These are phyloP conservation scores for Penicillium cinerascens DNA, from an alignment of 495 filamentous ascomycete species.

Conservation along the genomic window DNA sequence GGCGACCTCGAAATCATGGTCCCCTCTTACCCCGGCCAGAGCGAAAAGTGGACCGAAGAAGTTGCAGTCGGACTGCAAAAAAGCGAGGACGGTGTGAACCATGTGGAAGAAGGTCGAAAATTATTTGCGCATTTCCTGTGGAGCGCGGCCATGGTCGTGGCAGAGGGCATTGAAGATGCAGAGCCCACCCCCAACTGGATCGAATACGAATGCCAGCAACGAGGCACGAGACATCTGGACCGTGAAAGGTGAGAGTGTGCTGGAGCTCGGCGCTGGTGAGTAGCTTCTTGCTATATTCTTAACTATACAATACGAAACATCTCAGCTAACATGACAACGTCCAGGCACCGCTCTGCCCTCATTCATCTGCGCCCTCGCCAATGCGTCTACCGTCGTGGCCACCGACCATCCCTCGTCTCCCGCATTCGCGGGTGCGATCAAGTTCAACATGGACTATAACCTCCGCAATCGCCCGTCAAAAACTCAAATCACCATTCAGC, in stretches of 20 bases:
- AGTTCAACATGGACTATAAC: constrained; percentile 58
- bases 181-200: too few species aligned
- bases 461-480: constrained; percentile 27
- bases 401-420: constrained; percentile 77
- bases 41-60: constrained; percentile 17
- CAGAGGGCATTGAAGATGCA: constrained; percentile 66
- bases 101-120: constrained; percentile 50
- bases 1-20: constrained; percentile 48
- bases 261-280: constrained; percentile 62
- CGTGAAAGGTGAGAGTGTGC: constrained; percentile 49
- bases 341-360: constrained; percentile 72
- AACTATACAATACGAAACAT: background rate
- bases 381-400: constrained; percentile 59
- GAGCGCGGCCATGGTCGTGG: constrained; percentile 74
- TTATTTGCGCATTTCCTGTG: constrained; percentile 84
- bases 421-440: constrained; percentile 57
- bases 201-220: too few species aligned
- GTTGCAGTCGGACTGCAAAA: constrained; percentile 16
- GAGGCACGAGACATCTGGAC: too few species aligned
- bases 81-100: constrained; percentile 11
- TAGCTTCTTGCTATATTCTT: constrained; percentile 6
- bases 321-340: background rate
- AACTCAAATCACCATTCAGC: constrained; percentile 43
- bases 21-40: constrained; percentile 35
- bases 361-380: constrained; percentile 61